Base-by-base conservation (phyloP, 176 grass and related monocot genomes). In the Neostapfia colusana region DNA sequence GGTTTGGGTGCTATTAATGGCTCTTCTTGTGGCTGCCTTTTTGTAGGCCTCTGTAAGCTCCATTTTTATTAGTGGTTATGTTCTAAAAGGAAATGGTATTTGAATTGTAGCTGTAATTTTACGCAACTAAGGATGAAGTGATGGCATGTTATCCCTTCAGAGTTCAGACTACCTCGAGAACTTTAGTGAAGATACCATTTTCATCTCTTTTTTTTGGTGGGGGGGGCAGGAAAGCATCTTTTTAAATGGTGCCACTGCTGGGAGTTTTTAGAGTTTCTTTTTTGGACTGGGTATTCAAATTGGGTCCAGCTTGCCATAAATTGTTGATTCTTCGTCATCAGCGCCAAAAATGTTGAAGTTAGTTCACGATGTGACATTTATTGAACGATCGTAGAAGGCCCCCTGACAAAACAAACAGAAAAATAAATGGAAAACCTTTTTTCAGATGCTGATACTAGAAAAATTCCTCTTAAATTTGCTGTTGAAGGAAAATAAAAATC, bases 21-120 rank as follows among this genome's bases (percentile, higher is more conserved):
- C 10, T 28, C 27, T 82, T 81, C 53, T 62, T 16, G 64, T 69
- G 7, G 10, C 8, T 21, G 16, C 17, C 15, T 65, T 81, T 65
- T 0, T 20, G 3, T 11, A 17, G 7, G 40, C 10, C 49, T 28
- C 28, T 85, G 53, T 46, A 11, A 63, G 28, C 27, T 36, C 16
- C 25, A 27, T 15, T 28, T 27, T 6, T 60, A 25, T 59, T 26
- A 27, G 8, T 56, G 53, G 8, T 9, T 3, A 23, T 56, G 53
- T 24, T 56, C 53, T 56, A 23, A 75, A 53, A 21, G 43, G 13
- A 26, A 17, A 0, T 0, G 49, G 17, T 51, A 51, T 20, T 16
- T 2, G 25, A 61, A 50, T 24, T 34, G 18, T 45, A 35, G 5
- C 9, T 56, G 35, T 50, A 37, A 18, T n/a, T 61, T 27, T 85